phyloP scores from a whole-genome alignment of 208 protist species.

The Acanthamoeba royreba region DNA sequence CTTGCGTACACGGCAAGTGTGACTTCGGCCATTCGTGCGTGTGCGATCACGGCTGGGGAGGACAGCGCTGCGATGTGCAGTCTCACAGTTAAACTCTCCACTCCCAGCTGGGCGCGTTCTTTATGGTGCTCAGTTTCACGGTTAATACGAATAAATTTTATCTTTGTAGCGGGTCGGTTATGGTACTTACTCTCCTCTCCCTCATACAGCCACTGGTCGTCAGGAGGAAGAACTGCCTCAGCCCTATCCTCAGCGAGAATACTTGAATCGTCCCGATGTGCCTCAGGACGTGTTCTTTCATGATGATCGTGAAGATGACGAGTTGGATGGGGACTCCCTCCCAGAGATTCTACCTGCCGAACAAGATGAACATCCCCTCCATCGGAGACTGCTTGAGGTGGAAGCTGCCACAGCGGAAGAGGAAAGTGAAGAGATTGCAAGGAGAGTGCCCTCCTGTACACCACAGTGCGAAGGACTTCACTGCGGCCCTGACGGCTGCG shows the following conservation, averaged over 20 bases:
- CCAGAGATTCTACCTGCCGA: no score
- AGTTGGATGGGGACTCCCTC: no score
- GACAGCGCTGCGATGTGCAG: background rate
- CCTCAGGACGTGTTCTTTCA: no score
- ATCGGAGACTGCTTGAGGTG: background rate
- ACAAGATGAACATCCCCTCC: no score
- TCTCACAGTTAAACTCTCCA: no score
- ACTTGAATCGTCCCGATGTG: no score
- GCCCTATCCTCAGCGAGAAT: no score
- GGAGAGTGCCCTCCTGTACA: no score
- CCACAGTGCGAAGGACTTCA: background rate
- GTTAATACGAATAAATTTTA: no score
- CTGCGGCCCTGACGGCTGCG: constrained; percentile 29
- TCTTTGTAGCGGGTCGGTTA: background rate
- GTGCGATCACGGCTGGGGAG: background rate
- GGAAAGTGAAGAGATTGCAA: background rate
- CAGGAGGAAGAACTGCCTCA: background rate
- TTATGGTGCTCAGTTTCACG: background rate
- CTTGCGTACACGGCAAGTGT: constrained; percentile 4
- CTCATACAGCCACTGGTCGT: background rate
- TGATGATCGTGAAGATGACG: no score
- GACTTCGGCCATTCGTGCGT: constrained; percentile 40
- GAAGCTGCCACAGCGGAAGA: background rate
- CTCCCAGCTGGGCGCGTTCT: no score
- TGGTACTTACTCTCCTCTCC: background rate